phyloP scores from a whole-genome alignment of 495 filamentous ascomycete species.

The Pyronema omphalodes region DNA sequence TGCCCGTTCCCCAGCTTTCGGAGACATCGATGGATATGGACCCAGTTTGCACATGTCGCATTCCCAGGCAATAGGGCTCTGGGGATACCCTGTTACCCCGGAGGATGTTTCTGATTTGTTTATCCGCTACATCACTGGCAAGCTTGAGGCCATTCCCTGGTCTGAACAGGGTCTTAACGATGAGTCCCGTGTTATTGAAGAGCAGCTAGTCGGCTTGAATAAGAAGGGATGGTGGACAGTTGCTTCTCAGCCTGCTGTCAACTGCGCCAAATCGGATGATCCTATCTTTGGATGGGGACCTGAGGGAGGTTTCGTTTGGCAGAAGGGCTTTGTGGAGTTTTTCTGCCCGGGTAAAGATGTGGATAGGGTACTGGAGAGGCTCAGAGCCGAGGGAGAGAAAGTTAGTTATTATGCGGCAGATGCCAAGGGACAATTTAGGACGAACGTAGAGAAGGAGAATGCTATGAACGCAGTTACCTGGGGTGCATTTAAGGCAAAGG shows the following conservation, averaged over 20 bases:
- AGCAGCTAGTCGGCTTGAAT: conserved; percentile 56
- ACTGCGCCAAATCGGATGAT: conserved; percentile 58
- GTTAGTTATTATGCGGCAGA: conserved; percentile 80
- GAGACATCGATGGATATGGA: conserved; percentile 91
- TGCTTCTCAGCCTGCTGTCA: conserved; percentile 88
- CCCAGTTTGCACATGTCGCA: conserved; percentile 68
- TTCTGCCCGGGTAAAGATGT: conserved; percentile 62
- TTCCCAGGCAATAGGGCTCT: conserved; percentile 57
- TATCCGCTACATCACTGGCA: conserved; percentile 55
- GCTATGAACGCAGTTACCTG: conserved; percentile 89
- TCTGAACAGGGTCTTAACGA: conserved; percentile 73
- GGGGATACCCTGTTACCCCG: conserved; percentile 52
- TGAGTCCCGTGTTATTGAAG: conserved; percentile 63
- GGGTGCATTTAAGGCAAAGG: conserved; percentile 89
- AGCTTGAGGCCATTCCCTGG: conserved; percentile 70
- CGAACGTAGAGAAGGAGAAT: conserved; percentile 26
- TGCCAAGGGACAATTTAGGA: conserved; percentile 23
- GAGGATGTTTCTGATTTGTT: conserved; percentile 65
- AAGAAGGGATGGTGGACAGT: conserved; percentile 86
- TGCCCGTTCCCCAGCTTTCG: conserved; percentile 73
- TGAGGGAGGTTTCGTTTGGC: conserved; percentile 82
- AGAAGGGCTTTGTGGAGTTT: conserved; percentile 95
- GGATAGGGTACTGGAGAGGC: conserved; percentile 39
- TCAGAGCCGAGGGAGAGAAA: conserved; percentile 31
- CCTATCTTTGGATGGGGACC: conserved; percentile 89